Evolutionary conservation across 225 moss, liverwort and hornwort genomes (phyloP).

Genomic region (Thuidium tamariscinum): DNA sequence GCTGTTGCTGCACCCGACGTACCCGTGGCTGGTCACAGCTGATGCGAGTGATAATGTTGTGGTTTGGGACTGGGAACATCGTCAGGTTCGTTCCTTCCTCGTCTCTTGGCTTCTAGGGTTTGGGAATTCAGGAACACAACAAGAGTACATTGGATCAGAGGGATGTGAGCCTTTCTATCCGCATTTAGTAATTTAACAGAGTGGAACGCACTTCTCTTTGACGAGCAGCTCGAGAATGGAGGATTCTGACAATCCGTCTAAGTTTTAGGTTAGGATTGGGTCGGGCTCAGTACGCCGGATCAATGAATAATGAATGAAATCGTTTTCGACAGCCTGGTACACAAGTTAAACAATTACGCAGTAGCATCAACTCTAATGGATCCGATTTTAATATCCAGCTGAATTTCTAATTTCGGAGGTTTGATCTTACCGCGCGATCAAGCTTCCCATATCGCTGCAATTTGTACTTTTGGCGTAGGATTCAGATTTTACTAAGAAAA

Average conservation of each 20-base stretch:
- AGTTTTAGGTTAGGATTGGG: not conserved
- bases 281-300: not conserved
- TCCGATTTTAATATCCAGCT: not conserved
- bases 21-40: slow-evolving; percentile 91
- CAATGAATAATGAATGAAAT: not conserved
- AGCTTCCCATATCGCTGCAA: not conserved
- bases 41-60: slow-evolving; percentile 92
- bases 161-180: not conserved
- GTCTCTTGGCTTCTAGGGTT: slow-evolving; percentile 1
- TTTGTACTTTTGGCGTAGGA: not conserved
- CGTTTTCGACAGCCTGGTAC: not conserved
- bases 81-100: slow-evolving; percentile 47
- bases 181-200: not conserved
- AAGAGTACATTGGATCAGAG: not conserved
- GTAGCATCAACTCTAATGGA: not conserved
- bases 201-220: not conserved
- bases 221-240: not conserved
- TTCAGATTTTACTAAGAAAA: not conserved
- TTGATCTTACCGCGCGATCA: not conserved
- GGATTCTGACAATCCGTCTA: not conserved
- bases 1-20: slow-evolving; percentile 94
- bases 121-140: not conserved
- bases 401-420: not conserved
- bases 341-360: not conserved
- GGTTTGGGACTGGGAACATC: slow-evolving; percentile 99